A percentile compares a stretch with the other conserved stretches of the same genome.
phyloP scores from a whole-genome alignment of 176 grass and related monocot species.

The Aechmea fasciata region DNA sequence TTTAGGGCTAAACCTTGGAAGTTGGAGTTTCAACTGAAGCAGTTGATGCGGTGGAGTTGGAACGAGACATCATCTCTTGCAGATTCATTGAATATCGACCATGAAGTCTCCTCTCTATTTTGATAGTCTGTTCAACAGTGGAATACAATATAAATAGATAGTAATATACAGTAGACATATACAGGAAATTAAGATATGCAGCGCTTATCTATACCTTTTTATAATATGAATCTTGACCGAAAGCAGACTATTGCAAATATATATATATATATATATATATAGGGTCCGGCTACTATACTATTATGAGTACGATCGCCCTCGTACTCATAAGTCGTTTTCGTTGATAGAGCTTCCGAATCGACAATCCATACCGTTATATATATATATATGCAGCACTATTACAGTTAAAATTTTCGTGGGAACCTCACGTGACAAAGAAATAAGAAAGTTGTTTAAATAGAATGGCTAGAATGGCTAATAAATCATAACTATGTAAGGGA shows the following conservation, averaged over 20 bases:
- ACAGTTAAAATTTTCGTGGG: too few relatives aligned
- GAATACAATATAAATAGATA: neutral
- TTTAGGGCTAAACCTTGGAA: conserved; percentile 10
- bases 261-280: neutral
- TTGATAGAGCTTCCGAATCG: too few relatives aligned
- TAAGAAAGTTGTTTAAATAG: neutral
- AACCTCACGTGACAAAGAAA: too few relatives aligned
- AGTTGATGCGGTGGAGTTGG: conserved; percentile 1
- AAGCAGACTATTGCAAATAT: neutral
- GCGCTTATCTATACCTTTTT: neutral
- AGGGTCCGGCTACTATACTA: too few relatives aligned
- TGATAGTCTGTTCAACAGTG: conserved; percentile 21
- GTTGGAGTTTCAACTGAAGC: conserved; percentile 7
- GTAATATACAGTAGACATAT: neutral
- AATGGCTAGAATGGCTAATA: neutral
- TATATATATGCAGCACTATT: neutral
- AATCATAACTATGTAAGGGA: neutral
- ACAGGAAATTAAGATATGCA: neutral
- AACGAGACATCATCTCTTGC: conserved; percentile 11
- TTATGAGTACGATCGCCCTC: too few relatives aligned
- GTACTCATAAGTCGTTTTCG: too few relatives aligned
- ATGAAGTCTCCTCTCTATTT: conserved; percentile 26
- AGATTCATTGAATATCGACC: conserved; percentile 19
- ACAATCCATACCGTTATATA: too few relatives aligned
- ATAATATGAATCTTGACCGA: too few relatives aligned